Percentiles rank a stretch among this genome's conserved stretches.
These are phyloP conservation scores for Betula pendula DNA, from an alignment of 306 rosid species.

Conservation along the genomic window DNA sequence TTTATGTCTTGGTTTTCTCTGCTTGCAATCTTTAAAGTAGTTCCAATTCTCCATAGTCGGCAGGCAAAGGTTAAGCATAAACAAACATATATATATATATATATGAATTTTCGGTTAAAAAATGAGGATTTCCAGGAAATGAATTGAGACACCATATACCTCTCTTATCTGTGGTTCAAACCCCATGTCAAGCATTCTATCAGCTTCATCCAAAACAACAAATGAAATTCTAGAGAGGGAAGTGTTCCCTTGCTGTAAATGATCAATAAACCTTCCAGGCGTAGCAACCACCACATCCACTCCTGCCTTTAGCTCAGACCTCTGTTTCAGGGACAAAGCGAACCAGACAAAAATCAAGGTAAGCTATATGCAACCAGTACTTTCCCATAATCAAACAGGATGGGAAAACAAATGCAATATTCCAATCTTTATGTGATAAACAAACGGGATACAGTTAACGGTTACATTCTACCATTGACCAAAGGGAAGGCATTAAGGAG, in stretches of 20 bases:
- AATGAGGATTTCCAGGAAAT: neutral
- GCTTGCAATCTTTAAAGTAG: neutral
- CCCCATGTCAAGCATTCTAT: constrained; percentile 96
- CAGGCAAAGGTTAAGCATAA: neutral
- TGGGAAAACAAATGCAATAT: neutral
- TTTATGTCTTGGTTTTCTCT: constrained; percentile 1
- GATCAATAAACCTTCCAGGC: constrained; percentile 90
- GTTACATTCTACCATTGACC: constrained; percentile 1
- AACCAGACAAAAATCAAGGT: constrained; percentile 13
- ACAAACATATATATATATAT: neutral
- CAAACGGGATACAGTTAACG: neutral
- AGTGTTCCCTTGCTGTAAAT: constrained; percentile 86
- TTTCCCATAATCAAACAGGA: neutral
- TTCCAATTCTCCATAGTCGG: neutral
- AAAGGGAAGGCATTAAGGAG: neutral
- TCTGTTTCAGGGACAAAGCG: constrained; percentile 44
- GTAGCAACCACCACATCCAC: constrained; percentile 82
- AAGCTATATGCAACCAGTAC: neutral
- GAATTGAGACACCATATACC: constrained; percentile 41
- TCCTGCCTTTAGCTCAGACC: constrained; percentile 84
- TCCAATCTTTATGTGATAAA: neutral
- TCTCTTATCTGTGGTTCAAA: constrained; percentile 86
- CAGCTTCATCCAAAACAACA: constrained; percentile 89
- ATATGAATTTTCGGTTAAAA: neutral
- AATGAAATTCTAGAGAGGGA: constrained; percentile 72